These are phyloP conservation scores for Vigna trinervia DNA, from an alignment of 306 rosid species.

Conservation along the genomic window DNA sequence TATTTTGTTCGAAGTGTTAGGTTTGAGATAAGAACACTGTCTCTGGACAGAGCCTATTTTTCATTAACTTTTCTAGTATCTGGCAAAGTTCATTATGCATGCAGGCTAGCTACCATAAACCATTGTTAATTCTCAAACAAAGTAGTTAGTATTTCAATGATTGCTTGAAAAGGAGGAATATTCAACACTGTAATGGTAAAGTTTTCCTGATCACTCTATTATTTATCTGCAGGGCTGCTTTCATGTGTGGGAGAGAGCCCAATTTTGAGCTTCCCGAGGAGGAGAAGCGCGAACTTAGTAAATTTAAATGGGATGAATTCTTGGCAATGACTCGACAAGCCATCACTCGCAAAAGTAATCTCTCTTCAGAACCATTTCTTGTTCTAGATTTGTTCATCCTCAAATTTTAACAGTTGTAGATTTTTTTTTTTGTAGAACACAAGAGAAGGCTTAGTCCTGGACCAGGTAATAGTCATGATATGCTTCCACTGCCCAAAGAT, in stretches of 20 bases:
- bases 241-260: conserved; percentile 96
- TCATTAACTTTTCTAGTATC: too few species aligned
- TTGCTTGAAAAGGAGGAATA: conserved; percentile 2
- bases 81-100: background rate
- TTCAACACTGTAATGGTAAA: background rate
- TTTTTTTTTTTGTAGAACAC: conserved; percentile 56
- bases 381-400: background rate
- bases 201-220: background rate
- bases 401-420: conserved; percentile 37
- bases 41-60: background rate
- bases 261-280: conserved; percentile 81
- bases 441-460: conserved; percentile 61
- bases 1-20: background rate
- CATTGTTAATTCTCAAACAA: conserved; percentile 10
- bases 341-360: conserved; percentile 81
- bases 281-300: conserved; percentile 73
- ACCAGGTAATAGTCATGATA: conserved; percentile 43
- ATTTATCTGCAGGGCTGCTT: conserved; percentile 77
- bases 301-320: conserved; percentile 91
- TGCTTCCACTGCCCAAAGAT: conserved; percentile 48
- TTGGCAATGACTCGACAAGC: conserved; percentile 79
- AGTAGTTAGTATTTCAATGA: conserved; percentile 16
- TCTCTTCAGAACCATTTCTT: conserved; percentile 9
- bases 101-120: conserved; percentile 11
- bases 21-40: conserved; percentile 6